Evolutionary conservation across 805 yeast genomes (phyloP).

Genomic region (Yueomyces sp.): DNA sequence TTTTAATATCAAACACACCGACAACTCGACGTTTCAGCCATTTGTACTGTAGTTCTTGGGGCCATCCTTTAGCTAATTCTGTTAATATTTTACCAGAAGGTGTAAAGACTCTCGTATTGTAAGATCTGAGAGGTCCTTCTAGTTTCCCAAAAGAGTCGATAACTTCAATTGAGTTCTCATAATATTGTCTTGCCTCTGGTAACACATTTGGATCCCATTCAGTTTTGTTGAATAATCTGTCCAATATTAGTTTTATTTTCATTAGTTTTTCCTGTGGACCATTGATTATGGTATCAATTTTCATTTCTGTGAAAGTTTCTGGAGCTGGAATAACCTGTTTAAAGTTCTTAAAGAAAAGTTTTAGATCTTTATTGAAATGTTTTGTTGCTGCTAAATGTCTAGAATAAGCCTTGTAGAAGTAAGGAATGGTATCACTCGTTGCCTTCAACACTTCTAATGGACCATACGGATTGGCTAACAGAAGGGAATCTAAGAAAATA

Average conservation of each 20-base stretch:
- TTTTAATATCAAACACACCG: slow-evolving; percentile 45
- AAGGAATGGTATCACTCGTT: slow-evolving; percentile 72
- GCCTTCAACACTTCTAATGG: slow-evolving; percentile 67
- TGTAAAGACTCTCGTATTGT: slow-evolving; percentile 61
- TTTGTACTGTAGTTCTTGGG: slow-evolving; percentile 70
- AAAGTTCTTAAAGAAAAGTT: slow-evolving; percentile 29
- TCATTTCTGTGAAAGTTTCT: slow-evolving; percentile 33
- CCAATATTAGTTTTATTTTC: slow-evolving; percentile 53
- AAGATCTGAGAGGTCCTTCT: slow-evolving; percentile 29
- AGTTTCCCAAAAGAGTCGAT: slow-evolving; percentile 72
- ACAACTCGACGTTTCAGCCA: slow-evolving; percentile 83
- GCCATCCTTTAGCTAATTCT: slow-evolving; percentile 81
- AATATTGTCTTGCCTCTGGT: slow-evolving; percentile 26
- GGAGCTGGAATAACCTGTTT: slow-evolving; percentile 13
- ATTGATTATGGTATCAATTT: slow-evolving; percentile 47
- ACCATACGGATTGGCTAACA: slow-evolving; percentile 54
- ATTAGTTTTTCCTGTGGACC: slow-evolving; percentile 57
- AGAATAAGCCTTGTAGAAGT: slow-evolving; percentile 84
- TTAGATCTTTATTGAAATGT: slow-evolving; percentile 37
- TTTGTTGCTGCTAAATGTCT: slow-evolving; percentile 88
- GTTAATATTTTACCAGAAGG: slow-evolving; percentile 84
- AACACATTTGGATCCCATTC: slow-evolving; percentile 27
- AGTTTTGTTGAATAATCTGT: slow-evolving; percentile 41
- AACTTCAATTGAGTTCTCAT: slow-evolving; percentile 43
- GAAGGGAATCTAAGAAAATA: slow-evolving; percentile 63